Evolutionary conservation across 495 filamentous ascomycete genomes (phyloP).

Genomic region (Xylaria scruposa): DNA sequence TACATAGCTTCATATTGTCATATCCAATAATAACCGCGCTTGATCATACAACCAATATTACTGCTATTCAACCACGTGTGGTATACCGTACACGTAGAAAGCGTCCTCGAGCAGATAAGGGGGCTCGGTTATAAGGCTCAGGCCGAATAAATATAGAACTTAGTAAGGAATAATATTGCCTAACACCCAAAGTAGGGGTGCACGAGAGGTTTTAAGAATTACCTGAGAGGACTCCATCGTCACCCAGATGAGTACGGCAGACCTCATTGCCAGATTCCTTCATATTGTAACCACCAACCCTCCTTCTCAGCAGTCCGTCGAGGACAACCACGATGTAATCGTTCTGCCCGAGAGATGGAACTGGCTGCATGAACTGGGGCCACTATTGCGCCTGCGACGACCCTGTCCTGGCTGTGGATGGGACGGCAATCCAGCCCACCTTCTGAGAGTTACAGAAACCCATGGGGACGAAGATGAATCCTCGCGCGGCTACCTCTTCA

Average conservation of each 20-base stretch:
- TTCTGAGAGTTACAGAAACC: not conserved
- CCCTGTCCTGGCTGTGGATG: conserved; percentile 4
- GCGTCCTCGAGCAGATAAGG: not conserved
- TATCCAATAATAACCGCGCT: not conserved
- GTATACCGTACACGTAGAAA: conserved; percentile 3
- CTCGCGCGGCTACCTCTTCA: too few relatives aligned
- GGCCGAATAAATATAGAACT: not conserved
- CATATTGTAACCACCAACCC: conserved; percentile 6
- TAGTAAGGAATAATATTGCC: conserved; percentile 6
- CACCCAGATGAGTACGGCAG: conserved; percentile 1
- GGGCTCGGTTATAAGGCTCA: not conserved
- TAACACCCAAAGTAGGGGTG: conserved; percentile 4
- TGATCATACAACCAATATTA: not conserved
- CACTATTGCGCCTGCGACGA: conserved; percentile 9
- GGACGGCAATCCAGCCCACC: conserved; percentile 11
- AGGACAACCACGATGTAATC: not conserved
- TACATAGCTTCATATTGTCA: too few relatives aligned
- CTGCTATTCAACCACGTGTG: conserved; percentile 2
- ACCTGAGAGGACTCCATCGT: not conserved
- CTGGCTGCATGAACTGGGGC: conserved; percentile 8
- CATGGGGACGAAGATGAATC: too few relatives aligned
- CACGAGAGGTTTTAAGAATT: not conserved
- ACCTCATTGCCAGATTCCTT: conserved; percentile 9
- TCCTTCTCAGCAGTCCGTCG: not conserved
- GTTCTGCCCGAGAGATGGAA: conserved; percentile 8